Conservation (phyloP, 345 rosid genomes). For the Hevea brasiliensis region DNA sequence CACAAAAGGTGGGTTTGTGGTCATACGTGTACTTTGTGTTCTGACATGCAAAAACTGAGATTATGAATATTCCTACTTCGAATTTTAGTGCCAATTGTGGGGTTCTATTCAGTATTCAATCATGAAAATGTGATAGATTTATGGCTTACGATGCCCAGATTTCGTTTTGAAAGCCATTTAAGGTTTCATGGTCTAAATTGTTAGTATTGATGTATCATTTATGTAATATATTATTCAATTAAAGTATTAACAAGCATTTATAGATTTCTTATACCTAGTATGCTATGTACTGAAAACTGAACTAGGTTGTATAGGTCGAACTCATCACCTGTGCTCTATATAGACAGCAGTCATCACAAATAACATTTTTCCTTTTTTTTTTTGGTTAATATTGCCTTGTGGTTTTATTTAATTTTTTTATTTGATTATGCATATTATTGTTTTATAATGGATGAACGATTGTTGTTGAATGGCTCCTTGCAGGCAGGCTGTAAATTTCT, state of each 20-base stretch:
- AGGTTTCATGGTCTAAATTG: background rate
- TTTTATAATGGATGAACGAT: background rate
- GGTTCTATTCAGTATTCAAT: background rate
- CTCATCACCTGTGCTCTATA: background rate
- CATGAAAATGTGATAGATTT: background rate
- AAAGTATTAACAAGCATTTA: background rate
- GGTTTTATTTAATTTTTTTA: background rate
- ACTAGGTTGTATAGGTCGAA: background rate
- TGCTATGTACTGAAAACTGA: background rate
- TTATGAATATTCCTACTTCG: background rate
- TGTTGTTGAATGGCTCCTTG: slow-evolving; percentile 24
- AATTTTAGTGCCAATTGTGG: background rate
- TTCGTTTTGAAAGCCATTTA: background rate
- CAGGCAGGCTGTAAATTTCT: slow-evolving; percentile 98
- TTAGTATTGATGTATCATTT: background rate
- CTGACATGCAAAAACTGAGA: background rate
- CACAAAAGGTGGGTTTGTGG: background rate
- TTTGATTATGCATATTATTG: background rate
- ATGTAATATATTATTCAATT: background rate
- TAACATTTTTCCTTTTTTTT: background rate
- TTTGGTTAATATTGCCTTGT: background rate
- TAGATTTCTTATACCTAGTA: background rate
- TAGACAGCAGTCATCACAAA: background rate
- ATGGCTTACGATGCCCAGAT: background rate
- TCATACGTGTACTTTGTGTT: background rate